A percentile compares a stretch with the other conserved stretches of the same genome.
Evolutionary conservation across 1,139 yeast species (phyloP).

Genomic region (Suhomyces chickasaworum): DNA sequence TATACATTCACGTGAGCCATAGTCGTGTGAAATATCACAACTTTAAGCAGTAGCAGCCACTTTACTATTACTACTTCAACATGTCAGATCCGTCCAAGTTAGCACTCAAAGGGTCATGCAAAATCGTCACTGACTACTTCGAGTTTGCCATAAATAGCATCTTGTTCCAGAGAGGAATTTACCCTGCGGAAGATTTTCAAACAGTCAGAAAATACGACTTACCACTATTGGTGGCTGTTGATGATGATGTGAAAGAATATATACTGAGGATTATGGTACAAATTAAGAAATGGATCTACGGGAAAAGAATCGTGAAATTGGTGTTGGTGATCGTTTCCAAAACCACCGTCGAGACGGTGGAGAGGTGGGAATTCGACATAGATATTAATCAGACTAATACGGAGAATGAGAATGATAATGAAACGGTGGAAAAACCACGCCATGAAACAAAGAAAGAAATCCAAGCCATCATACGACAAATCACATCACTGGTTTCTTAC

Average conservation of each 20-base stretch:
- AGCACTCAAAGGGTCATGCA: conserved; percentile 76
- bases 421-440: conserved; percentile 33
- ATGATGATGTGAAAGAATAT: conserved; percentile 75
- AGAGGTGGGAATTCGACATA: conserved; percentile 84
- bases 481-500: conserved; percentile 85
- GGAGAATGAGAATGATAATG: background rate
- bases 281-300: conserved; percentile 77
- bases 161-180: conserved; percentile 85
- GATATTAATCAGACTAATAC: conserved; percentile 35
- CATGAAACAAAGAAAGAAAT: conserved; percentile 71
- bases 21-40: background rate
- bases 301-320: conserved; percentile 67
- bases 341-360: conserved; percentile 68
- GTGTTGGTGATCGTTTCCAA: conserved; percentile 73
- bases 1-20: no score
- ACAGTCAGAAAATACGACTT: conserved; percentile 80
- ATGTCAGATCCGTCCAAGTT: conserved; percentile 41
- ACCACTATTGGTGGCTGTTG: conserved; percentile 70
- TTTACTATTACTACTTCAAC: background rate
- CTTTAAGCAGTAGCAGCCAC: background rate
- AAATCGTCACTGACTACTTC: conserved; percentile 80
- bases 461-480: conserved; percentile 83
- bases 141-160: conserved; percentile 79
- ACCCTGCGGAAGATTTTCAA: conserved; percentile 85
- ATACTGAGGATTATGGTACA: conserved; percentile 71